Conservation (phyloP, 2,329 filamentous ascomycete species). For the Dryadomyces sulphureus region DNA sequence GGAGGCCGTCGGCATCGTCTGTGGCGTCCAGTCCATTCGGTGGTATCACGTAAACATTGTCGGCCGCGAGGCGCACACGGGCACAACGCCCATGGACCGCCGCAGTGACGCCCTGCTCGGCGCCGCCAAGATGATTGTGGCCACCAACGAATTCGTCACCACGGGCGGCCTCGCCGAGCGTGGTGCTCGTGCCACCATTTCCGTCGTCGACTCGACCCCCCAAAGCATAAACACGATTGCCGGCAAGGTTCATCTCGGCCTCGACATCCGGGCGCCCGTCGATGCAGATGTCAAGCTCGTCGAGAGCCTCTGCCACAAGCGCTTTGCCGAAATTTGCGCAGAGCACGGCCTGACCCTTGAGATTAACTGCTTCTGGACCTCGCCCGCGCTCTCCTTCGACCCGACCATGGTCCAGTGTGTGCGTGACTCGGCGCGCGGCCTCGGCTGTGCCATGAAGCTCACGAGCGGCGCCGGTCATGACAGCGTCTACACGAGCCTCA, state of each 20-base stretch:
- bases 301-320: constrained; percentile 13
- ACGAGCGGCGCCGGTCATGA: constrained; percentile 24
- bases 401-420: constrained; percentile 37
- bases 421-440: constrained; percentile 18
- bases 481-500: constrained; percentile 20
- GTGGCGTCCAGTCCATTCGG: constrained; percentile 58
- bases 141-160: constrained; percentile 14
- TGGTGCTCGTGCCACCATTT: constrained; percentile 8
- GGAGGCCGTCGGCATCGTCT: constrained; percentile 54
- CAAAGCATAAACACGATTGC: constrained; percentile 57
- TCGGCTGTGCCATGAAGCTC: background rate
- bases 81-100: constrained; percentile 44
- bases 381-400: background rate
- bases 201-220: constrained; percentile 19
- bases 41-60: constrained; percentile 56
- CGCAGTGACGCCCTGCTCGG: constrained; percentile 18
- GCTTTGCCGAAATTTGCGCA: constrained; percentile 39
- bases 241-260: constrained; percentile 48
- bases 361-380: constrained; percentile 47
- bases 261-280: constrained; percentile 51
- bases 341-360: constrained; percentile 4
- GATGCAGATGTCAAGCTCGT: constrained; percentile 24
- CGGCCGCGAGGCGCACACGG: constrained; percentile 58
- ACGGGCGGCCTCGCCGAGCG: constrained; percentile 15
- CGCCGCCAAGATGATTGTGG: constrained; percentile 20